Conservation (phyloP, 805 yeast species). For the Wickerhamiella azyma region DNA sequence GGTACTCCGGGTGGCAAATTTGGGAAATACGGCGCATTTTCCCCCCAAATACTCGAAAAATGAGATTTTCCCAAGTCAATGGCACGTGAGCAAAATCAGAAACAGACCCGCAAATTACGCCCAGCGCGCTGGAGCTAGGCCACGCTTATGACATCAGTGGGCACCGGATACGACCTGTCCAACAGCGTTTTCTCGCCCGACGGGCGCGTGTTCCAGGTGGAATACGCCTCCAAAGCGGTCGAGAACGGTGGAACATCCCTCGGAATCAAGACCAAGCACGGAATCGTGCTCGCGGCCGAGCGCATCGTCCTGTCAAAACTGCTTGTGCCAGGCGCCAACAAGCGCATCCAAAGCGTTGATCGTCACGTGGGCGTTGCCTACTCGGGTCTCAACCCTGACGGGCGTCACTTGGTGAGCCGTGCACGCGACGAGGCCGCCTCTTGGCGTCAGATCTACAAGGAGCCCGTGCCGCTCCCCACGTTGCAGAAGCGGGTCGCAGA, state of each 20-base stretch:
- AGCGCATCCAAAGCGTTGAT: constrained; percentile 84
- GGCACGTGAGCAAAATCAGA: too few species aligned
- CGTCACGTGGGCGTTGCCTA: constrained; percentile 89
- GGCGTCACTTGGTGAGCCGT: constrained; percentile 79
- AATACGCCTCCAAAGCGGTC: constrained; percentile 93
- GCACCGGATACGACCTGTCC: constrained; percentile 97
- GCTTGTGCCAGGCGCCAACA: constrained; percentile 77
- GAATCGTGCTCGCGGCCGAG: constrained; percentile 95
- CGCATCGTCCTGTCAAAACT: constrained; percentile 77
- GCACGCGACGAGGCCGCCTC: constrained; percentile 84
- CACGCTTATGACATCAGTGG: constrained; percentile 63
- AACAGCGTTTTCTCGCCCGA: constrained; percentile 82
- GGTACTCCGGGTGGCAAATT: not conserved
- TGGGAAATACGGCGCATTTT: too few species aligned
- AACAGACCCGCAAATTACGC: too few species aligned
- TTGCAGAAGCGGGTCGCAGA: constrained; percentile 78
- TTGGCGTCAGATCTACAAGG: constrained; percentile 65
- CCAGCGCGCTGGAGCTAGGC: too few species aligned
- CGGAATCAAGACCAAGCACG: constrained; percentile 85
- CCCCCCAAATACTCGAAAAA: too few species aligned
- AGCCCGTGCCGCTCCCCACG: constrained; percentile 63
- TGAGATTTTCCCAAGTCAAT: too few species aligned
- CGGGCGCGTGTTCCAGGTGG: constrained; percentile 73
- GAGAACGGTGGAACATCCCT: constrained; percentile 94
- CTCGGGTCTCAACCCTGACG: constrained; percentile 93